Percentiles rank a stretch among this genome's conserved stretches.
phyloP scores from a whole-genome alignment of 257 asterid species.

The Coffea canephora region DNA sequence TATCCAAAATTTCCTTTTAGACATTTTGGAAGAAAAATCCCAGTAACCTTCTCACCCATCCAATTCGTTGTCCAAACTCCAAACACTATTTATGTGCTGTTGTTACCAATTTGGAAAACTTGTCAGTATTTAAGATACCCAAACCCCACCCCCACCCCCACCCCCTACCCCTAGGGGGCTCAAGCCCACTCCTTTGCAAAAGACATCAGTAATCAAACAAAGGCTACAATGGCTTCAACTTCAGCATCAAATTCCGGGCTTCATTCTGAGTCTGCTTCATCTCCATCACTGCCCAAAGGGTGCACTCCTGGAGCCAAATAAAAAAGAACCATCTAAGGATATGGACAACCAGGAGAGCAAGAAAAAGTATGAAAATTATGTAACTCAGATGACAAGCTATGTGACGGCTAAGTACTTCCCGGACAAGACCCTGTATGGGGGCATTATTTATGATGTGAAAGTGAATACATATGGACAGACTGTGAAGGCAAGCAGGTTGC shows the following conservation, averaged over 20 bases:
- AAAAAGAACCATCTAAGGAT: slow-evolving; percentile 7
- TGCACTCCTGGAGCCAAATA: not conserved
- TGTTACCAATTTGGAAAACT: not conserved
- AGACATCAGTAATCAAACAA: not conserved
- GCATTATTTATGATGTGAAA: slow-evolving; percentile 78
- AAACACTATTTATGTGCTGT: not conserved
- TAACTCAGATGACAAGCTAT: slow-evolving; percentile 53
- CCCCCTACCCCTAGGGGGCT: too few species aligned
- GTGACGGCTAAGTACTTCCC: slow-evolving; percentile 77
- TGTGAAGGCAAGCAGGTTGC: slow-evolving; percentile 79
- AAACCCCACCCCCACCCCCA: not conserved
- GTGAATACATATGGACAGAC: slow-evolving; percentile 73
- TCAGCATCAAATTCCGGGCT: slow-evolving; percentile 23
- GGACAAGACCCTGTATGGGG: slow-evolving; percentile 83
- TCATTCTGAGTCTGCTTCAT: slow-evolving; percentile 22
- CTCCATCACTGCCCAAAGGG: slow-evolving; percentile 8
- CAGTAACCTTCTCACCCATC: not conserved
- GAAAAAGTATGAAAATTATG: slow-evolving; percentile 60
- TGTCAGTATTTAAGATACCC: not conserved
- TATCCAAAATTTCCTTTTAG: not conserved
- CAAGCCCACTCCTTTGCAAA: not conserved
- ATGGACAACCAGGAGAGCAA: slow-evolving; percentile 31
- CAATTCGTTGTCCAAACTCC: not conserved
- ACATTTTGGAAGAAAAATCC: not conserved
- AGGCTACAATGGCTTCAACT: slow-evolving; percentile 16